A percentile compares a stretch with the other conserved stretches of the same genome.
phyloP scores from a whole-genome alignment of 192 early-diverging fungal species.

The Backusella luteola region DNA sequence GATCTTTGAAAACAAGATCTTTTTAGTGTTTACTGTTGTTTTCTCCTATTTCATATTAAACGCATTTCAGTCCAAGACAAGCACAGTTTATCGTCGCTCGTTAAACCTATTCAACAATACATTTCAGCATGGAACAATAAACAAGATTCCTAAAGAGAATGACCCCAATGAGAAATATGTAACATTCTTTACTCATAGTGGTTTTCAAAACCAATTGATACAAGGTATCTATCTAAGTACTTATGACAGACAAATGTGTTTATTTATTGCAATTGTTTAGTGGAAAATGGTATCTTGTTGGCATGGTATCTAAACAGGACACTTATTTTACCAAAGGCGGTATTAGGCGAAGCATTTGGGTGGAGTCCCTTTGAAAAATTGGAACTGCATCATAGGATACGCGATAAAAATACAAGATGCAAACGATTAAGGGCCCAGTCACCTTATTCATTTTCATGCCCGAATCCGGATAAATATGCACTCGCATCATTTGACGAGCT shows the following conservation, averaged over 20 bases:
- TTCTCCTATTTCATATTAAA: neutral
- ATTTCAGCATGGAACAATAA: neutral
- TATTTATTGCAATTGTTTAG: constrained; percentile 4
- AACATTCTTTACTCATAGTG: constrained; percentile 51
- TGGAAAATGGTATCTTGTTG: constrained; percentile 50
- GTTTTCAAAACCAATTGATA: constrained; percentile 50
- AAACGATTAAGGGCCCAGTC: neutral
- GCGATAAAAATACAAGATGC: constrained; percentile 13
- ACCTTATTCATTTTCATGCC: constrained; percentile 20
- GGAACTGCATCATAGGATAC: constrained; percentile 28
- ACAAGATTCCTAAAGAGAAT: neutral
- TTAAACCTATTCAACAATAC: neutral
- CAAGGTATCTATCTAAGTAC: constrained; percentile 15
- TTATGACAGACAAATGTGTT: neutral
- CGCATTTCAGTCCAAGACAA: neutral
- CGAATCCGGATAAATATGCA: constrained; percentile 20
- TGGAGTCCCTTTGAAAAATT: constrained; percentile 30
- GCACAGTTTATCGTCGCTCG: neutral
- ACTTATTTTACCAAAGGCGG: constrained; percentile 42
- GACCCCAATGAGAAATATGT: constrained; percentile 41
- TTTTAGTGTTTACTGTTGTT: neutral
- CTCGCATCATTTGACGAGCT: constrained; percentile 33
- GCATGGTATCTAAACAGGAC: constrained; percentile 52
- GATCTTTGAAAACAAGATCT: neutral
- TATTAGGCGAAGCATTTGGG: constrained; percentile 42